Base-by-base conservation (phyloP, 176 grass and related monocot species). In the Ampelocalamus luodianensis region DNA sequence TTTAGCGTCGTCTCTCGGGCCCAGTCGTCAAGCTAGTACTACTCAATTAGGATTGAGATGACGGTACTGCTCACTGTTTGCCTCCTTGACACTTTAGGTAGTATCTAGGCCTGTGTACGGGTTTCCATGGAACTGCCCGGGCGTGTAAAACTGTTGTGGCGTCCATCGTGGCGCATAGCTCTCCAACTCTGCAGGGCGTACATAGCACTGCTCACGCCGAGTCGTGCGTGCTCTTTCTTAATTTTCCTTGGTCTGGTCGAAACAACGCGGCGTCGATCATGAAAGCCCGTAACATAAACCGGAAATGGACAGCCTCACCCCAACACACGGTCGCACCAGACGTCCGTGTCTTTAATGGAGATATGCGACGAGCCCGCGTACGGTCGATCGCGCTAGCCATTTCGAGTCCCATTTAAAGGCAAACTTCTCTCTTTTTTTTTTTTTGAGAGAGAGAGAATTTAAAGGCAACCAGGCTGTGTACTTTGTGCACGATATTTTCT, bases 21-120 rank as follows among this genome's bases (percentile, higher is more conserved):
- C 60, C 76, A 79, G 85, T 85, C 81, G 80, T 64, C 55, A 23
- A 0, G 13, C 3, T 48, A 8, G 20, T 3, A 58, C 38, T 17
- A 18, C 36, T 27, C 5, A 13, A 10, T 32, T 32, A 1, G 44
- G 70, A 73, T 45, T 48, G 44, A 45, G 5, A 15, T 5, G 3
- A 8, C 8, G 17, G 36, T 8, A 40, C 66, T 55, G 7, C n/a
- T 23, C 5, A 26, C 2, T 26, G 2, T 34, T 53, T 74, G 46
- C 29, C 43, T 29, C 26, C 27, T 36, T 74, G 71, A 10, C 48
- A 34, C 17, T 46, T 27, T 18, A 10, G 13, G 14, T 15, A 0
- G 18, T 68, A 34, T 26, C 65, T n/a, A 68, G 34, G 18, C 65
- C 65, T 68, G 65, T 22, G 13, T 20, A 22, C n/a, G 10, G 26